Base-by-base conservation (phyloP, 1,139 yeast species). In the Protomyces inouyei region DNA sequence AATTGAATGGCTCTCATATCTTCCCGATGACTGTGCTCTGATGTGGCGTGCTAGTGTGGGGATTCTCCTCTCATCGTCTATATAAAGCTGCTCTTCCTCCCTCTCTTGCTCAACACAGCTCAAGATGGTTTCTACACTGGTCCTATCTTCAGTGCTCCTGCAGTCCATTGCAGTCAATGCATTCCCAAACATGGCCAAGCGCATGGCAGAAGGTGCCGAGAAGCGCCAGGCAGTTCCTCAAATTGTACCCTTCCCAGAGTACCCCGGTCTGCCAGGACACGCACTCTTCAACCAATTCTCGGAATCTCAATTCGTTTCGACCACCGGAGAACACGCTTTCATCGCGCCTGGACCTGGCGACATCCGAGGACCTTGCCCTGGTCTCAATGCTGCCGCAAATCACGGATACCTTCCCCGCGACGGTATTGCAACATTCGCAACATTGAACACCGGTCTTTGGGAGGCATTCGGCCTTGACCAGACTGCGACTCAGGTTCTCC, bases 401-500 rank as follows among this genome's bases (percentile, higher is more conserved):
- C 53, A 51, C 37, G 53, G 53, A 21, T 51, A 51, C 18, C 53
- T 51, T 21, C 53, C 53, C 4, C 53, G 36, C 18, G 32, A 51
- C 37, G 53, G 53, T 25, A 51, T 51, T n/a, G 53, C 36, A 14
- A 21, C 28, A 2, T 51, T 21, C 36, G 16, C 21, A 35, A 14
- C 53, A 1, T 14, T 51, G 37, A 25, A 51, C 18, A 51, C 53
- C 3, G 53, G 53, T n/a, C 53, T 51, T n/a, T 51, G 53, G 53
- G 53, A 51, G 53, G 53, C 53, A 5, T 51, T 51, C 37, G 53
- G 53, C 14, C 53, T 51, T 23, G 53, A 51, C 32, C 53, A 51
- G 53, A 23, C 53, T n/a, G 53, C 53, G 3, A 51, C 53, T 9
- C 53, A 51, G 14, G 35, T 51, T 8, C 53, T 51, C 12, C 53